Base-by-base conservation (phyloP, 306 rosid species). In the Cucumis melo region DNA sequence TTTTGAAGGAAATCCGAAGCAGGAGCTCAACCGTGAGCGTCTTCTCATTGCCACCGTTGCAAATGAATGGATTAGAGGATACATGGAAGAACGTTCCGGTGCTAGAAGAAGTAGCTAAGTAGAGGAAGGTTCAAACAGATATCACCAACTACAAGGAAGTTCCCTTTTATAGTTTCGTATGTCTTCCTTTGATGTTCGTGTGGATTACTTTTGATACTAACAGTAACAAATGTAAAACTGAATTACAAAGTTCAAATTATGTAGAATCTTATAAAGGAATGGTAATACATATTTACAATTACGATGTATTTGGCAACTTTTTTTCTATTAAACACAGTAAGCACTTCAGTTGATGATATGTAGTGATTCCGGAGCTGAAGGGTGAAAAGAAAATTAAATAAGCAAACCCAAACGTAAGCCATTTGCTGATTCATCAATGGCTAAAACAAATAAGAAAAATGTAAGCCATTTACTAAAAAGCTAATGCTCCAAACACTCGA, bases 31-130 rank as follows among this genome's bases (percentile, higher is more conserved):
- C 98, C 0, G 98, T 93, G 10, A 88, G 97, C 56, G 84, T 75
- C 74, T 93, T 91, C 64, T 93, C 98, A 1, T 87, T 93, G 91
- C 98, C 98, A 39, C 98, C 98, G 0, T 81, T 93, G 86, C 89
- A 91, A 50, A 72, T 50, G 78, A 83, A 80, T 78, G 93, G 85
- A 15, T 42, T 88, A 60, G 96, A 87, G 62, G 97, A 87, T 75
- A 77, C 85, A 78, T 90, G 92, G 92, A 87, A 87, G 83, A 88
- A 82, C 79, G 80, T 85, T 38, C 89, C 95, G 3, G 82, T 87
- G 62, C 82, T 90, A 83, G 95, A 90, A 84, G 90, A 87, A 85
- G 82, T 79, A 53, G 91, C 90, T 73, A 86, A 89, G 87, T 90
- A 87, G 82, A 87, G 82, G 79, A 84, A 34, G 87, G 70, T 85